Conservation (phyloP, 75 land plant species). For the Isoetes taiwanensis region DNA sequence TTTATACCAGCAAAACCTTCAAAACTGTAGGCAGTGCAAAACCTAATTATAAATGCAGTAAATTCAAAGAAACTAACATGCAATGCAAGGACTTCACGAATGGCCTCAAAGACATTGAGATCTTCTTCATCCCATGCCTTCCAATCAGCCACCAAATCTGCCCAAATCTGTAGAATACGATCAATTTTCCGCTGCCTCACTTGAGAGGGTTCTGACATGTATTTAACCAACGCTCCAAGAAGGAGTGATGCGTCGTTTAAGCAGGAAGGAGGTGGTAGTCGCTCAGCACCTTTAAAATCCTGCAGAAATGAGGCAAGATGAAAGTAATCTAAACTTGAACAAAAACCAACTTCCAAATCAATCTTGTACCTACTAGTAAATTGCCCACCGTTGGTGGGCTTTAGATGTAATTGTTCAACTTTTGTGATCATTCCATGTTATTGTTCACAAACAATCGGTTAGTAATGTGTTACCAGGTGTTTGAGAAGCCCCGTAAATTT, state of each 20-base stretch:
- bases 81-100: conserved; percentile 37
- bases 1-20: neutral
- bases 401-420: too few species aligned
- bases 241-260: conserved; percentile 57
- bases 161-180: conserved; percentile 45
- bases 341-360: too few species aligned
- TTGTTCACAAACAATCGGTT: too few species aligned
- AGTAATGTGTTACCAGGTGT: too few species aligned
- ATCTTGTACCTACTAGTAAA: neutral
- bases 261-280: conserved; percentile 48
- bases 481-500: too few species aligned
- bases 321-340: too few species aligned
- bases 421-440: too few species aligned
- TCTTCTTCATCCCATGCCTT: conserved; percentile 86
- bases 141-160: conserved; percentile 63
- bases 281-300: conserved; percentile 20
- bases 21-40: neutral
- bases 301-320: conserved; percentile 6
- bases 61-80: conserved; percentile 17
- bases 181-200: conserved; percentile 29
- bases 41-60: neutral
- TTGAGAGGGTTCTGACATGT: conserved; percentile 10
- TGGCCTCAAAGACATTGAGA: conserved; percentile 48
- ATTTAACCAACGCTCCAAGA: conserved; percentile 32
- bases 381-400: too few species aligned